Evolutionary conservation across 208 protist species (phyloP).

Genomic region (Balamuthia mandrillaris): DNA sequence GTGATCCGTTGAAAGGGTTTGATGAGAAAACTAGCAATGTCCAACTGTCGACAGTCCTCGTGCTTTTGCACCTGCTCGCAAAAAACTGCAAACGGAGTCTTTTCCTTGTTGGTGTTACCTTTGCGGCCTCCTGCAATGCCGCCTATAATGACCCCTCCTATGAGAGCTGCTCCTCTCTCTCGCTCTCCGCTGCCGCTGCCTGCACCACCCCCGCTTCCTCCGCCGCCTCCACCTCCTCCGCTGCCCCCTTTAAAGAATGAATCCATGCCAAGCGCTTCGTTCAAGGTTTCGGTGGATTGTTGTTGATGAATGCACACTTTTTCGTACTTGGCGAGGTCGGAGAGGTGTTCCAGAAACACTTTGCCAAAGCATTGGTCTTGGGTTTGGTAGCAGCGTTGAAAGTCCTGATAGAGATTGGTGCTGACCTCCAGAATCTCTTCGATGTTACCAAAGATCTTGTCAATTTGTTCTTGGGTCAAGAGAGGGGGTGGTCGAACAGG

Average conservation of each 20-base stretch:
- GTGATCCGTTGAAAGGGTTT: constrained; percentile 36
- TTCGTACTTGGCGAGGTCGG: background rate
- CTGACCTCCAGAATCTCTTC: background rate
- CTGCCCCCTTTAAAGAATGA: no score
- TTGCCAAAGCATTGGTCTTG: no score
- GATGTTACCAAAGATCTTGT: background rate
- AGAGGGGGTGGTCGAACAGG: no score
- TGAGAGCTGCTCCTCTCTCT: no score
- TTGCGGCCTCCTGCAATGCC: background rate
- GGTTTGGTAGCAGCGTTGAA: no score
- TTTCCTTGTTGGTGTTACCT: background rate
- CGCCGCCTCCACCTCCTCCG: no score
- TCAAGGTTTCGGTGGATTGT: background rate
- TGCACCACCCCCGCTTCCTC: no score
- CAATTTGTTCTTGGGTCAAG: background rate
- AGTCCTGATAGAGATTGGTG: background rate
- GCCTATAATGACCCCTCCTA: no score
- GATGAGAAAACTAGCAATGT: background rate
- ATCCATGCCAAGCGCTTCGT: no score
- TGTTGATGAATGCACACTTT: constrained; percentile 22
- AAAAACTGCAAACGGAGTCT: background rate
- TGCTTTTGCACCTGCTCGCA: background rate
- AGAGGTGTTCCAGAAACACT: background rate
- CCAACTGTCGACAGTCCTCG: background rate
- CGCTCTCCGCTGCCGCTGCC: background rate